Conservation (phyloP, 352 stramenopile genomes). For the Globisporangium carolinianum region DNA sequence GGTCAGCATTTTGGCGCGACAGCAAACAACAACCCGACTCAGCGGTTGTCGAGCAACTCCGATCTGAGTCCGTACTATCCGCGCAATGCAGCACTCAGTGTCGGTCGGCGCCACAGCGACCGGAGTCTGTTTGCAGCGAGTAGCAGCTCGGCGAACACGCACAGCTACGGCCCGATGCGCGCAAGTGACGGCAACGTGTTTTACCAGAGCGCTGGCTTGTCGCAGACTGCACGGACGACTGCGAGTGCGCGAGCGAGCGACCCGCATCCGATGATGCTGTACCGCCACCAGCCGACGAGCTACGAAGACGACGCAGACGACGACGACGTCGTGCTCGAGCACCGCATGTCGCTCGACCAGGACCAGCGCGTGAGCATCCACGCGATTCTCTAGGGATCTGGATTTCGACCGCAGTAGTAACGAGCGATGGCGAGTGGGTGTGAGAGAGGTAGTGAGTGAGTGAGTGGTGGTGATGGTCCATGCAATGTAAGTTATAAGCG, state of each 20-base stretch:
- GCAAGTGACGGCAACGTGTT: constrained; percentile 43
- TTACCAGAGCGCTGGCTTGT: constrained; percentile 20
- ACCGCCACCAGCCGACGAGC: constrained; percentile 13
- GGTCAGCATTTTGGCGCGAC: constrained; percentile 9
- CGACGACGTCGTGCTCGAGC: constrained; percentile 48
- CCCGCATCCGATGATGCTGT: constrained; percentile 8
- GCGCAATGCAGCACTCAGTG: constrained; percentile 17
- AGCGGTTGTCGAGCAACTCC: constrained; percentile 29
- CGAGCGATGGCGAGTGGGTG: no score
- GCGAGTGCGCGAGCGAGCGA: constrained; percentile 12
- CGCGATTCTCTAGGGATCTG: constrained; percentile 39
- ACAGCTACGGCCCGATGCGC: constrained; percentile 5
- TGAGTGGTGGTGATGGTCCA: background rate
- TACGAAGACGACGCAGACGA: constrained; percentile 18
- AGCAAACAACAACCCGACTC: constrained; percentile 15
- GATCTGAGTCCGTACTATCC: constrained; percentile 38
- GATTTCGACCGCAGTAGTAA: background rate
- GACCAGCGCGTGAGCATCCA: constrained; percentile 57
- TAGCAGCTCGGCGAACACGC: constrained; percentile 1
- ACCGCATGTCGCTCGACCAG: constrained; percentile 53
- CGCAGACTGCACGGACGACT: constrained; percentile 5
- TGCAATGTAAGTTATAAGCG: background rate
- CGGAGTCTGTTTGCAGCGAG: constrained; percentile 9
- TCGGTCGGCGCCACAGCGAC: constrained; percentile 21
- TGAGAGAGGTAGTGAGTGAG: background rate